phyloP scores from a whole-genome alignment of 768 basidiomycete species.

The Lentinus tigrinus region DNA sequence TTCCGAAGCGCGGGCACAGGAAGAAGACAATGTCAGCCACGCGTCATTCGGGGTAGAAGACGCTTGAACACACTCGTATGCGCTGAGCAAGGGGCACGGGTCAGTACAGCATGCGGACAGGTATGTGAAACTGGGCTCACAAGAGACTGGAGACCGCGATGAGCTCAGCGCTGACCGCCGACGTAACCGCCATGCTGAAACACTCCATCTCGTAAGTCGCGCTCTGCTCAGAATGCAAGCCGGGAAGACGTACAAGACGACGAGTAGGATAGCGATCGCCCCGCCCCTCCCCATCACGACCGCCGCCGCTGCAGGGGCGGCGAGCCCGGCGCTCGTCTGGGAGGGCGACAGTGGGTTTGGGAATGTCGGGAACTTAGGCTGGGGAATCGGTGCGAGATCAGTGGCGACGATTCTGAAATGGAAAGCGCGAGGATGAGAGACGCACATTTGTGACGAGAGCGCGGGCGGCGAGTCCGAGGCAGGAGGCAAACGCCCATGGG shows the following conservation, averaged over 20 bases:
- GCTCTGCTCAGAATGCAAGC: no score
- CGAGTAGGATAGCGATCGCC: slow-evolving; percentile 36
- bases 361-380: slow-evolving; percentile 56
- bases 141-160: slow-evolving; percentile 37
- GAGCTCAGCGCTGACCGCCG: slow-evolving; percentile 34
- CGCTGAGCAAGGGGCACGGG: slow-evolving; percentile 27
- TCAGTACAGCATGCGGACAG: not conserved
- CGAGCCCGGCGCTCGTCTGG: slow-evolving; percentile 42
- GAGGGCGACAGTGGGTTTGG: slow-evolving; percentile 25
- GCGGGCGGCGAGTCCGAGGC: slow-evolving; percentile 37
- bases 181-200: slow-evolving; percentile 43
- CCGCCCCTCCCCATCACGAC: slow-evolving; percentile 36
- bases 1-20: not conserved
- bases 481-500: slow-evolving; percentile 44
- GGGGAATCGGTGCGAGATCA: not conserved
- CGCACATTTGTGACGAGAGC: slow-evolving; percentile 29
- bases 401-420: not conserved
- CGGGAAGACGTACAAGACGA: slow-evolving; percentile 31
- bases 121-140: slow-evolving; percentile 24
- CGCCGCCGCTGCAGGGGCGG: slow-evolving; percentile 35
- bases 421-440: slow-evolving; percentile 11
- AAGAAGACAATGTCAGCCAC: not conserved
- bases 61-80: slow-evolving; percentile 52
- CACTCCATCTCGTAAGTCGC: slow-evolving; percentile 24
- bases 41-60: not conserved